Percentiles rank a stretch among this genome's conserved stretches.
phyloP scores from a whole-genome alignment of 129 eudicot species.

The Gnaphalium uliginosum region DNA sequence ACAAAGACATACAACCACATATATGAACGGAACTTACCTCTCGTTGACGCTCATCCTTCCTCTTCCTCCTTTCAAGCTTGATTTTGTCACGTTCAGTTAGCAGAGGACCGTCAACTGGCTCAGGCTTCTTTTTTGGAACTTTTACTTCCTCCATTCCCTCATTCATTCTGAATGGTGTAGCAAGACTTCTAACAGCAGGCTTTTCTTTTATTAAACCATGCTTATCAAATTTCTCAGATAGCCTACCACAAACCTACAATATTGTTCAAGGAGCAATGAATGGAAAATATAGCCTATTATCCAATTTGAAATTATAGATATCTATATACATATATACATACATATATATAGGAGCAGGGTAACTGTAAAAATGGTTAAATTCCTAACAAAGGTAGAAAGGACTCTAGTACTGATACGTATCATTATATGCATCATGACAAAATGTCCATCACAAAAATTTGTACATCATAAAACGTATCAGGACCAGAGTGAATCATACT shows the following conservation, averaged over 20 bases:
- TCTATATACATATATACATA: no score
- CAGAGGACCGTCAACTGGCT: constrained; percentile 84
- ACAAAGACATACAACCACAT: not conserved
- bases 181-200: constrained; percentile 93
- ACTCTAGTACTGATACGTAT: not conserved
- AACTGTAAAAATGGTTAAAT: not conserved
- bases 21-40: constrained; percentile 53
- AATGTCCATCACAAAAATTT: no score
- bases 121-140: constrained; percentile 85
- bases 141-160: constrained; percentile 95
- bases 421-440: not conserved
- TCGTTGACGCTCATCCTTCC: constrained; percentile 97
- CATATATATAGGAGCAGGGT: not conserved
- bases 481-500: not conserved
- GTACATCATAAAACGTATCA: no score
- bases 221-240: constrained; percentile 84
- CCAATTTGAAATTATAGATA: no score
- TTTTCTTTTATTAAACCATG: constrained; percentile 83
- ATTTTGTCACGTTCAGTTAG: constrained; percentile 94
- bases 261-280: constrained; percentile 12
- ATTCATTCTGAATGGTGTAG: constrained; percentile 85
- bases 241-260: constrained; percentile 69
- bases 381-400: no score
- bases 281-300: not conserved
- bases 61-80: constrained; percentile 91